Base-by-base conservation (phyloP, 371 early-diverging fungal species). In the Apophysomyces variabilis region DNA sequence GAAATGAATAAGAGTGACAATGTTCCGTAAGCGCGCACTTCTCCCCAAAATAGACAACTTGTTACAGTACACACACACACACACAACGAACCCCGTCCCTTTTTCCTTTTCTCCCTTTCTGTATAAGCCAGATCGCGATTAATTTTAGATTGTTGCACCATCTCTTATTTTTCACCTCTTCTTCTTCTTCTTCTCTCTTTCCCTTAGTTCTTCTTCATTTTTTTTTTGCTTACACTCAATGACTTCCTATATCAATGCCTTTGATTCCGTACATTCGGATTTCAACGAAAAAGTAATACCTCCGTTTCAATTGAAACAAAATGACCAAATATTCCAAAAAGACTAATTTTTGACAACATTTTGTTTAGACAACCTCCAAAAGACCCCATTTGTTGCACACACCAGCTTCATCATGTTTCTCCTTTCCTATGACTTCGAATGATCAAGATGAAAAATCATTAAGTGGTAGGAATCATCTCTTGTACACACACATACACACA, bases 381-480 rank as follows among this genome's bases (percentile, higher is more conserved):
- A n/a, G 50, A 18, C 50, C 50, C 9, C 9, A 26, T 50, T 18
- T 50, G 50, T 26, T 50, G 21, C 18, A 50, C 50, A 50, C 50
- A 0, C 50, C 50, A 21, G 50, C 50, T 50, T 50, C 50, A 50
- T 50, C 50, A 50, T 50, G 50, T 50, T 50, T 50, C 4, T 50
- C 50, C 8, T 21, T 50, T 21, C 21, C 50, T 9, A 50, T 50
- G 50, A 18, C 50, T 21, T 50, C 50, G 9, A 50, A 21, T 26
- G 50, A 50, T 6, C 50, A 50, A 18, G 50, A 50, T 5, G 50
- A 50, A 50, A 50, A 21, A 18, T 50, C 50, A 18, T 50, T 50
- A 50, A 50, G 50, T 18, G 50, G 50, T 50, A 50, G 5, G 21
- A 21, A 7, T 21, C 21, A 26, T 26, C 26, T 26, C 26, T 26